A percentile compares a stretch with the other conserved stretches of the same genome.
Conservation (phyloP, 2,329 filamentous ascomycete species). For the Sordariomycetes sp. region DNA sequence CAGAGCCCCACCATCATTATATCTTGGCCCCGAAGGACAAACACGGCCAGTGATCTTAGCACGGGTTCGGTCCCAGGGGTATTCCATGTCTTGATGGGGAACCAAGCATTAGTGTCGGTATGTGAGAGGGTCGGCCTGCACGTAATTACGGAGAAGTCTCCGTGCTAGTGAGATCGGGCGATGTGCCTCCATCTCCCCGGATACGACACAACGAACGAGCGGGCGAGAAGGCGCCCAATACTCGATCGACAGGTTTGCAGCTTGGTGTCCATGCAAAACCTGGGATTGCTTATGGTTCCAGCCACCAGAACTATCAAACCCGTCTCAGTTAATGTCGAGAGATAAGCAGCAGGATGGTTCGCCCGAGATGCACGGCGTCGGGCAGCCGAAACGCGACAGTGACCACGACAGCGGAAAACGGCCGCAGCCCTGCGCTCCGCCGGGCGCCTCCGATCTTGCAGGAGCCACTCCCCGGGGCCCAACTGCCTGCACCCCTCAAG, state of each 20-base stretch:
- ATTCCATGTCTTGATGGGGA: neutral
- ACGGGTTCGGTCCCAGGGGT: neutral
- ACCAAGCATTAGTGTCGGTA: no score
- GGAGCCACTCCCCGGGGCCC: neutral
- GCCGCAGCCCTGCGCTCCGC: neutral
- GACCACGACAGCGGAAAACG: neutral
- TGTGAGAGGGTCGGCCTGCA: no score
- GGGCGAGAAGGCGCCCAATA: no score
- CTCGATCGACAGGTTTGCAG: no score
- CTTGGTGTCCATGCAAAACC: no score
- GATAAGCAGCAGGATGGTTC: neutral
- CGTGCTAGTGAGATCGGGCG: no score
- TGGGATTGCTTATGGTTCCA: no score
- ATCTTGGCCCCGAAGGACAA: neutral
- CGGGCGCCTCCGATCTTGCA: neutral
- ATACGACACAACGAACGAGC: no score
- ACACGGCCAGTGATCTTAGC: neutral
- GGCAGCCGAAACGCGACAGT: neutral
- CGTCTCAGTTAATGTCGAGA: no score
- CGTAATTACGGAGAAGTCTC: no score
- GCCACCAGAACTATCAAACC: no score
- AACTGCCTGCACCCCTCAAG: neutral
- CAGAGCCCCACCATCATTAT: neutral
- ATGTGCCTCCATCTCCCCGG: no score
- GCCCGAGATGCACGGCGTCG: neutral